Evolutionary conservation across 2,329 filamentous ascomycete species (phyloP).

Genomic region (Dryadomyces quercivorus): DNA sequence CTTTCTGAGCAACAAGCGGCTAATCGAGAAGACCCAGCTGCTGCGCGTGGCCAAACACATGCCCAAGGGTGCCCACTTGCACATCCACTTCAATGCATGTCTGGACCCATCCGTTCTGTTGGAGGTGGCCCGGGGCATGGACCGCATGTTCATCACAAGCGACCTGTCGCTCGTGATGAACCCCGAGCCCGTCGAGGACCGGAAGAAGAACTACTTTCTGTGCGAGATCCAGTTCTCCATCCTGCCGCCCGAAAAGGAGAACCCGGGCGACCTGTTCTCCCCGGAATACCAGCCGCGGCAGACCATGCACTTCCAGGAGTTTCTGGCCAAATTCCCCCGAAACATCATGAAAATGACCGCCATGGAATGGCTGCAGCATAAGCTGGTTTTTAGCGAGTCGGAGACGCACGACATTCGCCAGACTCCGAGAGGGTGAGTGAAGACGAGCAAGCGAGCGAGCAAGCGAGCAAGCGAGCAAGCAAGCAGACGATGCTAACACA

Average conservation of each 20-base stretch:
- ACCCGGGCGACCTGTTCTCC: constrained; percentile 33
- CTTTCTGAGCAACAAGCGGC: constrained; percentile 41
- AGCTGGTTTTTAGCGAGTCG: constrained; percentile 48
- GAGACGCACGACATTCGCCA: constrained; percentile 43
- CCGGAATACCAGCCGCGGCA: constrained; percentile 27
- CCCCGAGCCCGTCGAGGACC: constrained; percentile 15
- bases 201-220: constrained; percentile 26
- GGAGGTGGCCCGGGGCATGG: constrained; percentile 37
- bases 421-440: constrained; percentile 39
- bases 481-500: not conserved
- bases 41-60: constrained; percentile 43
- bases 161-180: constrained; percentile 33
- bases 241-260: constrained; percentile 21
- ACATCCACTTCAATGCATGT: constrained; percentile 71
- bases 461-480: too few relatives aligned
- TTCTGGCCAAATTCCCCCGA: constrained; percentile 23
- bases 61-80: constrained; percentile 62
- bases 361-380: constrained; percentile 45
- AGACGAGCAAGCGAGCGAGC: too few relatives aligned
- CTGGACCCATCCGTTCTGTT: constrained; percentile 49
- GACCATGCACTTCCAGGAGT: constrained; percentile 30
- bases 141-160: constrained; percentile 60
- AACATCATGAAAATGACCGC: constrained; percentile 17
- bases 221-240: constrained; percentile 55
- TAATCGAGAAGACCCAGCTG: constrained; percentile 44